phyloP scores from a whole-genome alignment of 805 yeast species.

The Torulaspora franciscae region DNA sequence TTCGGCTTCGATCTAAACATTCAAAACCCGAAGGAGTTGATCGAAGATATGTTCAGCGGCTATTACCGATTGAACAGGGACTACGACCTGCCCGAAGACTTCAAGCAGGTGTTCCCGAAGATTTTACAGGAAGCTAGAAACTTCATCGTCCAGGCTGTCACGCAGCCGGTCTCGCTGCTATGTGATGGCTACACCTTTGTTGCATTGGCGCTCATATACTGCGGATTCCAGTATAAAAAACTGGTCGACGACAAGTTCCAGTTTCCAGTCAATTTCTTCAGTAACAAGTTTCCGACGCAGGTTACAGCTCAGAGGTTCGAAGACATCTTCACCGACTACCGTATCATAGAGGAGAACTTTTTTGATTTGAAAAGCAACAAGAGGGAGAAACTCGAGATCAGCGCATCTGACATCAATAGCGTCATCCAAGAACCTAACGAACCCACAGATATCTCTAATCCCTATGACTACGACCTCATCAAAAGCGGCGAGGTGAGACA shows the following conservation, averaged over 20 bases:
- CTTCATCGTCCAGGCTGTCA: conserved; percentile 35
- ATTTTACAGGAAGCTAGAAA: conserved; percentile 33
- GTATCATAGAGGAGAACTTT: conserved; percentile 33
- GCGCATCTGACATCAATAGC: conserved; percentile 21
- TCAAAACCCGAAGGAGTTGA: conserved; percentile 34
- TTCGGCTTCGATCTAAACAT: conserved; percentile 36
- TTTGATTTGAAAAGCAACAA: conserved; percentile 36
- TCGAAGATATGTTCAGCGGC: conserved; percentile 36
- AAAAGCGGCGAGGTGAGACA: conserved; percentile 31
- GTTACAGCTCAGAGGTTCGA: conserved; percentile 23
- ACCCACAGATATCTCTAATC: conserved; percentile 5
- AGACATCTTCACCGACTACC: conserved; percentile 29
- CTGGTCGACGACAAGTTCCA: conserved; percentile 25
- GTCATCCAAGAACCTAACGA: conserved; percentile 25
- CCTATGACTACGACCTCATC: conserved; percentile 26
- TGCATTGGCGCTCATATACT: conserved; percentile 29
- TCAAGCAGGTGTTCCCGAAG: conserved; percentile 30
- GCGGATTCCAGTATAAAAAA: conserved; percentile 32
- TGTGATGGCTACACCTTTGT: conserved; percentile 34
- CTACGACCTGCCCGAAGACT: conserved; percentile 26
- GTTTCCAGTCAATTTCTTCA: conserved; percentile 33
- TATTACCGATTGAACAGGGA: conserved; percentile 32
- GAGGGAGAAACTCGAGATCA: conserved; percentile 28
- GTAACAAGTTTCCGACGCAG: conserved; percentile 25
- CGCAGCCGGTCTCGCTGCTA: conserved; percentile 35